These are phyloP conservation scores for Pythium phragmitis DNA, from an alignment of 352 stramenopile species.

Conservation along the genomic window DNA sequence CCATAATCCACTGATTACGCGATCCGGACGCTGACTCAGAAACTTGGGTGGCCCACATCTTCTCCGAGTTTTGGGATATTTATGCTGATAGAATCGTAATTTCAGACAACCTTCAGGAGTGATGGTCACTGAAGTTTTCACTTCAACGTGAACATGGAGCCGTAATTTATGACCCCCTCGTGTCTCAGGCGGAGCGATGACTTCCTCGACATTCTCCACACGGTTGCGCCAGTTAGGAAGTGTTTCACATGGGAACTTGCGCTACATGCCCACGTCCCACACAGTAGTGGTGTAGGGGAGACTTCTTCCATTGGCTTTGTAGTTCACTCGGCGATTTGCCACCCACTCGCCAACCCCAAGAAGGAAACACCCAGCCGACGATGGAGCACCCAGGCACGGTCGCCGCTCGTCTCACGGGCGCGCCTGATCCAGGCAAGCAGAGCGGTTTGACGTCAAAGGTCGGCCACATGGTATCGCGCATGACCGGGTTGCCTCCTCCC, in stretches of 20 bases:
- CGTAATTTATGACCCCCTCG: background rate
- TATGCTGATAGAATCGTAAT: background rate
- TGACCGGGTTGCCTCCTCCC: conserved; percentile 26
- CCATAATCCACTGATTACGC: conserved; percentile 10
- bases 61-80: background rate
- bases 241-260: conserved; percentile 1
- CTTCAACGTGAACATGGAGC: background rate
- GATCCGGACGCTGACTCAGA: conserved; percentile 9
- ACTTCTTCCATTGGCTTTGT: background rate
- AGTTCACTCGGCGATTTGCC: conserved; percentile 12
- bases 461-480: conserved; percentile 21
- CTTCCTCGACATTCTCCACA: background rate
- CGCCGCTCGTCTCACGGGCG: conserved; percentile 31
- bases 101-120: background rate
- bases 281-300: background rate
- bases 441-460: conserved; percentile 20
- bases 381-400: conserved; percentile 36
- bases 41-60: conserved; percentile 4
- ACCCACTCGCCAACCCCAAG: background rate
- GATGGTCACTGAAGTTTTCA: conserved; percentile 8
- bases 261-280: background rate
- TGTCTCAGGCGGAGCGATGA: background rate
- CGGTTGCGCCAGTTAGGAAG: background rate
- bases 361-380: background rate
- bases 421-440: conserved; percentile 24